These are phyloP conservation scores for Sherardia arvensis DNA, from an alignment of 257 asterid genomes.

Conservation along the genomic window DNA sequence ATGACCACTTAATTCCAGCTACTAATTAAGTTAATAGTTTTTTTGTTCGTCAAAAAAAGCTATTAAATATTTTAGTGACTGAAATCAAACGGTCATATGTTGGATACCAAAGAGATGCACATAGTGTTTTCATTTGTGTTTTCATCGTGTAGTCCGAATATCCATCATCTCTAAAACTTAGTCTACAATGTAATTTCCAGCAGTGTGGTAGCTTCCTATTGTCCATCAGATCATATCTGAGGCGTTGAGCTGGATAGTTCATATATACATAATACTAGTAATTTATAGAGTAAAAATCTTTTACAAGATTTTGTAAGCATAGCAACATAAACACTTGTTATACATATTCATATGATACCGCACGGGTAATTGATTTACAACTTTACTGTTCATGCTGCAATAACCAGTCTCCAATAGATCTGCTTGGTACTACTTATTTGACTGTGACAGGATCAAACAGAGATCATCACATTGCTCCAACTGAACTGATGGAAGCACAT, in stretches of 20 bases:
- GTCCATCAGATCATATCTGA: neutral
- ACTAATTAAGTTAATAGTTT: no score
- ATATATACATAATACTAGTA: neutral
- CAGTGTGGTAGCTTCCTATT: neutral
- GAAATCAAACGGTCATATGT: no score
- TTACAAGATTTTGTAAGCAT: neutral
- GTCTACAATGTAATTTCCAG: neutral
- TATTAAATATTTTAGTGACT: no score
- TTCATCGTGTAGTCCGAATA: no score
- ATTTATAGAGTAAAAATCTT: neutral
- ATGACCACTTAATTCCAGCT: no score
- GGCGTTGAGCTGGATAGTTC: neutral
- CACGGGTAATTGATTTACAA: neutral
- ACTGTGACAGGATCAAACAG: neutral
- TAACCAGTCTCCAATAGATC: constrained; percentile 13
- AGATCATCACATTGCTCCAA: constrained; percentile 4
- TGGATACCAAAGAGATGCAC: no score
- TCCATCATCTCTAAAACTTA: no score
- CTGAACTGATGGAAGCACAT: neutral
- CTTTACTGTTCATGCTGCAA: neutral
- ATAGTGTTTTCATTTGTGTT: no score
- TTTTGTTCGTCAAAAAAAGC: no score
- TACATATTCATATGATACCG: neutral
- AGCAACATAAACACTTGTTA: neutral
- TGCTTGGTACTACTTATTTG: constrained; percentile 4